phyloP scores from a whole-genome alignment of 202 grass and related monocot genomes.

The Cymbopogon flexuosus region DNA sequence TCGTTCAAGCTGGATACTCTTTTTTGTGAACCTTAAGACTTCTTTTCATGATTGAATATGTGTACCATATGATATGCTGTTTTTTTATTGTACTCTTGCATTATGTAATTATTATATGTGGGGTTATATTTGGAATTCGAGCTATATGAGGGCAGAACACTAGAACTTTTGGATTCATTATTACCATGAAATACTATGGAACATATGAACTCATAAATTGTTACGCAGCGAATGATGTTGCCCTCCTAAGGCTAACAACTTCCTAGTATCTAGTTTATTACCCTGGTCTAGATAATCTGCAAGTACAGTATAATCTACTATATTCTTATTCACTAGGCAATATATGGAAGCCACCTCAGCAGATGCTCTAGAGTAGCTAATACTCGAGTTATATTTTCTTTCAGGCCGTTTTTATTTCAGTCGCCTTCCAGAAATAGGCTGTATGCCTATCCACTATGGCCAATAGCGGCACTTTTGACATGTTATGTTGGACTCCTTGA shows the following conservation, averaged over 20 bases:
- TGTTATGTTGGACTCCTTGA: not conserved
- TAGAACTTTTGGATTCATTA: slow-evolving; percentile 10
- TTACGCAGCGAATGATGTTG: slow-evolving; percentile 4
- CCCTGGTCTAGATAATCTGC: not conserved
- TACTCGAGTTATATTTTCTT: slow-evolving; percentile 21
- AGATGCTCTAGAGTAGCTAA: slow-evolving; percentile 19
- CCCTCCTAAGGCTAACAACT: not conserved
- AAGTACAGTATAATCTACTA: not conserved
- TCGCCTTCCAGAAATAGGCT: not conserved
- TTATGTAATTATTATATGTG: not conserved
- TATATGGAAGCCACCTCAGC: not conserved
- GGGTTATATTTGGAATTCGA: slow-evolving; percentile 12
- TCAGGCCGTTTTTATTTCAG: not conserved
- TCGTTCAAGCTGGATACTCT: not conserved
- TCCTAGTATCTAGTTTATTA: slow-evolving; percentile 14
- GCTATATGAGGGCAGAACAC: not conserved
- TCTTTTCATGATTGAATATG: slow-evolving; percentile 13
- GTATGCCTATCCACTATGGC: not conserved
- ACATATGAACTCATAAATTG: slow-evolving; percentile 17
- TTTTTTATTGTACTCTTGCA: slow-evolving; percentile 11
- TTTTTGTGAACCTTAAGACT: not conserved
- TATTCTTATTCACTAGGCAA: slow-evolving; percentile 29
- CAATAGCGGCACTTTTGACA: not conserved
- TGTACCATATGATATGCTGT: not conserved
- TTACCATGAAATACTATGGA: slow-evolving; percentile 7